Evolutionary conservation across 2,329 filamentous ascomycete genomes (phyloP).

Genomic region (Cyphellophora attinorum): DNA sequence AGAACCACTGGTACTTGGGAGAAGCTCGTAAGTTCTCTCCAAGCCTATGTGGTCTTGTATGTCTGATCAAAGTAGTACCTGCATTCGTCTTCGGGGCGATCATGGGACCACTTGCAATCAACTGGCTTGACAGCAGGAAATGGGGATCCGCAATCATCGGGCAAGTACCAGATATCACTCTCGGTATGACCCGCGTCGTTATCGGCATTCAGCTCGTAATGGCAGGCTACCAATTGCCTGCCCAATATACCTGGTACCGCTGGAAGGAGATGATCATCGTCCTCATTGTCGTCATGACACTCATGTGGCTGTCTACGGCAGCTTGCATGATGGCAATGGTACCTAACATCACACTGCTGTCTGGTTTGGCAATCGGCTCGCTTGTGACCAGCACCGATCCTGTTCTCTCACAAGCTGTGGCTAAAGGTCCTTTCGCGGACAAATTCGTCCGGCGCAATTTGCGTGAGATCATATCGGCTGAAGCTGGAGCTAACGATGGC

Average conservation of each 20-base stretch:
- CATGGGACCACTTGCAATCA: conserved; percentile 46
- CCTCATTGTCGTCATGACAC: conserved; percentile 50
- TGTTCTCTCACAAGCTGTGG: conserved; percentile 52
- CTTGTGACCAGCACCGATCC: conserved; percentile 55
- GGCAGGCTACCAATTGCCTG: conserved; percentile 52
- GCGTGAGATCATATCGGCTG: conserved; percentile 53
- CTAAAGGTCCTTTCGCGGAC: conserved; percentile 54
- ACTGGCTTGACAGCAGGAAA: conserved; percentile 37
- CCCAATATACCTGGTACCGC: conserved; percentile 41
- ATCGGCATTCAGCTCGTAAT: conserved; percentile 56
- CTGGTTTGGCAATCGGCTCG: conserved; percentile 49
- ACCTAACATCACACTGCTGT: conserved; percentile 44
- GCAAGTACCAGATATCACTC: conserved; percentile 29
- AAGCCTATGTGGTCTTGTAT: neutral
- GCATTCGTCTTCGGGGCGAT: conserved; percentile 45
- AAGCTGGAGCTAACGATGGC: conserved; percentile 54
- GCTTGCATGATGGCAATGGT: conserved; percentile 46
- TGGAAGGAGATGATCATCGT: conserved; percentile 47
- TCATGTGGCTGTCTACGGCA: conserved; percentile 53
- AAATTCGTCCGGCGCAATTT: conserved; percentile 50
- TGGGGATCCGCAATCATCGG: conserved; percentile 26
- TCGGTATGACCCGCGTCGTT: conserved; percentile 47
- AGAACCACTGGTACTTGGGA: conserved; percentile 29
- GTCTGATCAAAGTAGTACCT: too few species aligned
- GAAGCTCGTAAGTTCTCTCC: conserved; percentile 25